Conservation (phyloP, 192 early-diverging fungal genomes). For the Backusella liffmaniae region DNA sequence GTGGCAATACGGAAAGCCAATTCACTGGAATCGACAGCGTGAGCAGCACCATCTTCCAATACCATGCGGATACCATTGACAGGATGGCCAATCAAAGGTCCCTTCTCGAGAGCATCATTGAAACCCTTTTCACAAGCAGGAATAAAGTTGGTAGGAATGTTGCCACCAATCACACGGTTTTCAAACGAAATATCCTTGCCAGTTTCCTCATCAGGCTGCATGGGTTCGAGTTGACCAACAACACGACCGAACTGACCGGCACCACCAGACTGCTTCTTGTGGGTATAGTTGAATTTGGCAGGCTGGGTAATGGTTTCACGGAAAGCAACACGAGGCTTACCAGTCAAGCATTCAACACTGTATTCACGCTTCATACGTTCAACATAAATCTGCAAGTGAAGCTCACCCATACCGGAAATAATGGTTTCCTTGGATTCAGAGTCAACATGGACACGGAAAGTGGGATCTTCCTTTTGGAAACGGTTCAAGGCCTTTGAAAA, state of each 20-base stretch:
- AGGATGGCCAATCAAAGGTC: conserved; percentile 88
- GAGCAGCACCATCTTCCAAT: conserved; percentile 87
- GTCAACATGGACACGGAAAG: conserved; percentile 81
- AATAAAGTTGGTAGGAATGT: conserved; percentile 90
- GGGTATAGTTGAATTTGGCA: conserved; percentile 90
- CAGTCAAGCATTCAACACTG: conserved; percentile 90
- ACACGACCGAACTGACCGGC: conserved; percentile 95
- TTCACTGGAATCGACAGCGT: conserved; percentile 95
- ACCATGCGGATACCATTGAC: conserved; percentile 85
- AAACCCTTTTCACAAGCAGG: conserved; percentile 98
- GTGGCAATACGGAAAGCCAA: conserved; percentile 93
- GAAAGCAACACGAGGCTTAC: conserved; percentile 98
- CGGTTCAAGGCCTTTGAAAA: conserved; percentile 70
- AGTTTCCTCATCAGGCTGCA: conserved; percentile 59
- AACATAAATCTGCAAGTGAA: conserved; percentile 91
- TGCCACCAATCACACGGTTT: conserved; percentile 88
- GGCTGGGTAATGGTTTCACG: conserved; percentile 83
- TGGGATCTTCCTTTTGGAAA: conserved; percentile 85
- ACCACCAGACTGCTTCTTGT: conserved; percentile 99
- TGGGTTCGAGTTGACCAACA: conserved; percentile 88
- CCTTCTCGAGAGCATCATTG: conserved; percentile 85
- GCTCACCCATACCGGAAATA: conserved; percentile 87
- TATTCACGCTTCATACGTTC: conserved; percentile 99
- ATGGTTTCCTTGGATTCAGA: conserved; percentile 84
- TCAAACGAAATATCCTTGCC: conserved; percentile 70